Evolutionary conservation across 768 basidiomycete genomes (phyloP), one percentile per base, ranked within the genome.

Genomic region (Stropharia rugosoannulata): DNA sequence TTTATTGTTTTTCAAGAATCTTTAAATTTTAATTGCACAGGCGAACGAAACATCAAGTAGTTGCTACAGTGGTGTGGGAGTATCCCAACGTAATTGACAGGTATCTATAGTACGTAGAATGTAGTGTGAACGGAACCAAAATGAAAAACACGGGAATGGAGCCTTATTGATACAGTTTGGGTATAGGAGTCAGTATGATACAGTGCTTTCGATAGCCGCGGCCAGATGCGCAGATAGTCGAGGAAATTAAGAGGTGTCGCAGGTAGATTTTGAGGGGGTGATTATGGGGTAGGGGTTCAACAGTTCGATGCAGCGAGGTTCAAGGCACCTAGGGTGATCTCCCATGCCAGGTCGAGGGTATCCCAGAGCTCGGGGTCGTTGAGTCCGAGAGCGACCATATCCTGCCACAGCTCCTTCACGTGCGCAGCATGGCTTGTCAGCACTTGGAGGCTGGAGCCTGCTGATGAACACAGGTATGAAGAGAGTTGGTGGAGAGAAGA

Each of bases 321-420:
- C 59, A 83, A 73, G 1, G 81, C 80, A 37, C 80, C 80, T 42
- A 82, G 75, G 42, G 90, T 78, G 63, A 92, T 79, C 64, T 89
- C 87, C 88, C 90, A 93, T 18, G 89, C 88, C 59, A 87, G 80
- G 62, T 91, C 86, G 60, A 94, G 73, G 32, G 83, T 82, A 51
- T 84, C 82, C 92, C 91, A 94, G 37, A 93, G 73, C 53, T 85
- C 83, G 37, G 81, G 77, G 62, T 91, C 88, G 60, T 80, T 79
- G 6, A 93, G 66, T 18, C 91, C 91, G 38, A 93, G 82, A 10
- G 84, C 81, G 49, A 84, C 85, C 64, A 85, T 82, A 66, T 91
- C 89, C 60, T 85, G 83, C 90, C 90, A 94, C 18, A 93, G 73
- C 58, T 87, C 90, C 62, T 87, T 87, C 48, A 91, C 82, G 60